Base-by-base conservation (phyloP, 139 green algal species). In the Tetradesmus obliquus region DNA sequence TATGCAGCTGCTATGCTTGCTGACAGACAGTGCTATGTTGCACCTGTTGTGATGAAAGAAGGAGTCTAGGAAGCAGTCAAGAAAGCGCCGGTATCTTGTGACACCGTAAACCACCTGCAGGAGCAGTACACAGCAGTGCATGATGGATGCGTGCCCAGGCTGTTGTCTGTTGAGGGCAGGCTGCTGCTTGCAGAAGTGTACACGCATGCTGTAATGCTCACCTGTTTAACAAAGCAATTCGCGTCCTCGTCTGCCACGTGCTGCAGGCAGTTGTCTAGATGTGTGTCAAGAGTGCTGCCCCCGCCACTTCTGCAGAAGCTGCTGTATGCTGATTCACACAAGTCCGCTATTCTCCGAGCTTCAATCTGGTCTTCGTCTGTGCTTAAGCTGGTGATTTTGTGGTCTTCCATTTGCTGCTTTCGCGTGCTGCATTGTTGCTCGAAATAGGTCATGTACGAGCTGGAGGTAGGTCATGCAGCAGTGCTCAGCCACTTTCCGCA, bases 1-100 rank as follows among this genome's bases (percentile, higher is more conserved):
- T 32, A 24, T 32, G 12, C 82, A 76, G 84, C 32, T 51, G 20
- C 72, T 9, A 32, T 19, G 13, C 7, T 22, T 8, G 79, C 2
- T 58, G 4, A 7, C n/a, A 58, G 32, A 4, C 58, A 9, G 22
- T 45, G 79, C 79, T 84, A 20, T 22, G 32, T 24, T 55, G 55
- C 80, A 92, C 93, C 91, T 93, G 91, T 94, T 93, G 45, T 93
- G 71, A 24, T 92, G 80, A 45, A 92, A 95, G 53, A 95, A 93
- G 45, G 90, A 80, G 24, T 91, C 81, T n/a, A 93, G 53, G 13
- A 94, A 89, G 32, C 76, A 71, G n/a, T 69, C 82, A 1, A 95
- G 60, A 51, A 95, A 84, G 22, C 71, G 60, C 1, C 81, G 55
- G 80, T 91, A 95, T 51, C 91, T 83, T 19, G 87, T 45, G 22